phyloP scores from a whole-genome alignment of 2,329 filamentous ascomycete species.

The Clarireedia homoeocarpa region DNA sequence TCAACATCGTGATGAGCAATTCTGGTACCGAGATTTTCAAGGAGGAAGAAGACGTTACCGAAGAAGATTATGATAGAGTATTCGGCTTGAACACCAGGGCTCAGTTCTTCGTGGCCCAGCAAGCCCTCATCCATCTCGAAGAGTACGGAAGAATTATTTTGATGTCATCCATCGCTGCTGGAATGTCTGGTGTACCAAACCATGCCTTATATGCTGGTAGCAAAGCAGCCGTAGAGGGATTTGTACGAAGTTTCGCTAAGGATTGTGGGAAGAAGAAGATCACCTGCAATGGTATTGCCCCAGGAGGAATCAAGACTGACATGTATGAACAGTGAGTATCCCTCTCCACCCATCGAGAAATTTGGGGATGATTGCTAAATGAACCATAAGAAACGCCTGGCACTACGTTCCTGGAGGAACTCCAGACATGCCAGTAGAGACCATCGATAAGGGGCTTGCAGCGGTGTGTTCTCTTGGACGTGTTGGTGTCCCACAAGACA shows the following conservation, averaged over 20 bases:
- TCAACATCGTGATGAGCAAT: conserved; percentile 27
- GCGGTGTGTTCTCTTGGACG: conserved; percentile 56
- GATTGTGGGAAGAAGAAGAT: conserved; percentile 53
- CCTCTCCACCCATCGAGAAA: neutral
- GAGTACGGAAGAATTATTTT: conserved; percentile 62
- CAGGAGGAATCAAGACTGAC: conserved; percentile 56
- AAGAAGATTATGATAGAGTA: conserved; percentile 34
- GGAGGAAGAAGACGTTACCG: conserved; percentile 22
- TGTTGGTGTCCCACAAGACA: conserved; percentile 58
- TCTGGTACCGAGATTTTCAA: conserved; percentile 26
- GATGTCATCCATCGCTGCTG: conserved; percentile 53
- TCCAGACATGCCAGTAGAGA: conserved; percentile 44
- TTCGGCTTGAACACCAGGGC: conserved; percentile 58
- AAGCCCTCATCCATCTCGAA: conserved; percentile 63
- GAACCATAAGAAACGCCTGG: conserved; percentile 39
- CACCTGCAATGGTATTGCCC: conserved; percentile 59
- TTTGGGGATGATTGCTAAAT: neutral
- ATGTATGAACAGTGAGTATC: conserved; percentile 52
- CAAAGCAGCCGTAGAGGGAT: conserved; percentile 69
- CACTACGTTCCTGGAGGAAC: conserved; percentile 50
- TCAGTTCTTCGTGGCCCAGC: conserved; percentile 71
- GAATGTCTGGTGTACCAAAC: conserved; percentile 50
- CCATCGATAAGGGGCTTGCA: conserved; percentile 45
- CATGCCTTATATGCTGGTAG: conserved; percentile 68
- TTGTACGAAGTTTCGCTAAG: conserved; percentile 61